Evolutionary conservation across 768 basidiomycete genomes (phyloP), one percentile per base, ranked within the genome.

Genomic region (Dentipellis sp.): DNA sequence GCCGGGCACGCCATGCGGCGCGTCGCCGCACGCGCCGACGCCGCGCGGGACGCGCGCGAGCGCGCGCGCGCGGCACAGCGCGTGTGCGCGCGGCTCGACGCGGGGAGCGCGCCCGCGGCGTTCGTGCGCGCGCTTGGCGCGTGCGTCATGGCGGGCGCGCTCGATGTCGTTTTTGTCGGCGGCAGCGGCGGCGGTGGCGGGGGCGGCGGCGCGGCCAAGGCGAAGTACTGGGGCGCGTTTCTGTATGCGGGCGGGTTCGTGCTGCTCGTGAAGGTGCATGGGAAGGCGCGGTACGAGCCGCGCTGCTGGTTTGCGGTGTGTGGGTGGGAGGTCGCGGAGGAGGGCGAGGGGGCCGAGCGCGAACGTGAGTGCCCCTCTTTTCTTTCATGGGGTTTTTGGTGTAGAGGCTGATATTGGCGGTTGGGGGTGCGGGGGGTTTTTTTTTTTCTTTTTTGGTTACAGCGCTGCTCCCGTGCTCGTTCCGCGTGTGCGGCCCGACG

Each of bases 141-240:
- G 35, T 93, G 90, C 64, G 67, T 83, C 22, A 78, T 97, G 56
- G 84, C 87, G 1, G 94, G 94, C 10, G 84, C 92, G 2, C 70
- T 98, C 58, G 94, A 97, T 65, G 88, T 94, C 54, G 81, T 97
- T 60, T 84, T 89, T 64, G 80, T 83, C 58, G 77, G 77, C 62
- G 71, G 47, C 75, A 76, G 47, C 12, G 47, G 19, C 4, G 19
- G 16, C 9, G 47, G 47, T 14, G 19, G 47, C 37, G 71, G 79
- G 1, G 72, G 76, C 51, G 81, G 78, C 35, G 75, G 88, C 62
- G 83, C 78, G 67, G 86, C 88, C 58, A 57, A 64, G 19, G 66
- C 68, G 21, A 91, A 90, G 69, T 97, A 97, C 68, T 77, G 91
- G 22, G 94, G 90, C 34, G 88, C 87, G 16, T 95, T 99, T 69